Evolutionary conservation across 192 early-diverging fungal species (phyloP).

Genomic region (Chytriomyces sp.): DNA sequence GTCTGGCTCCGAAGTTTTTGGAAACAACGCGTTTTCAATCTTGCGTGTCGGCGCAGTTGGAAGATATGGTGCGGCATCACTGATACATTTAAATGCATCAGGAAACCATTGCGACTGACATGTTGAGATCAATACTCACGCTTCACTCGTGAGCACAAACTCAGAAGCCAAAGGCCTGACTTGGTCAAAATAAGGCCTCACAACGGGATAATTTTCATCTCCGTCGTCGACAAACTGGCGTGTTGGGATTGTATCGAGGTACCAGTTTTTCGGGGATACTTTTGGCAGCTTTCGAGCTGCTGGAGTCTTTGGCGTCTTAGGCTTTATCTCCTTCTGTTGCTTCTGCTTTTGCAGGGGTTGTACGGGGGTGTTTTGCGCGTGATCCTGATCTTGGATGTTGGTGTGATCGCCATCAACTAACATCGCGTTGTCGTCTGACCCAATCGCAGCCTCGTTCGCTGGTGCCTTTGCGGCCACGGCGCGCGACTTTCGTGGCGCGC

Average conservation of each 20-base stretch:
- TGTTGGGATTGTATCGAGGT: neutral
- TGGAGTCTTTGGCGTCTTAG: slow-evolving; percentile 5
- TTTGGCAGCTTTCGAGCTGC: neutral
- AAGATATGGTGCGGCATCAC: neutral
- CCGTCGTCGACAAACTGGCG: neutral
- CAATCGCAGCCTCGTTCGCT: neutral
- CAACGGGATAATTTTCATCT: too few species aligned
- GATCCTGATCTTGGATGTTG: too few species aligned
- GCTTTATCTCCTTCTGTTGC: neutral
- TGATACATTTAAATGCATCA: too few species aligned
- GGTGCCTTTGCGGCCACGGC: neutral
- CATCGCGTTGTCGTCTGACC: neutral
- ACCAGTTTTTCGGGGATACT: too few species aligned
- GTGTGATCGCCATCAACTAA: too few species aligned
- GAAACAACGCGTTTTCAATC: neutral
- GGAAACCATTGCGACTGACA: too few species aligned
- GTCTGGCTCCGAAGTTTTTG: neutral
- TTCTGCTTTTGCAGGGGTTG: neutral
- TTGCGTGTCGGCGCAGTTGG: neutral
- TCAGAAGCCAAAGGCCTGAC: too few species aligned
- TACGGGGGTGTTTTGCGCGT: too few species aligned
- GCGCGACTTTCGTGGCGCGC: neutral
- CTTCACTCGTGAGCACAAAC: too few species aligned
- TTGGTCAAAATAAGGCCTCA: too few species aligned
- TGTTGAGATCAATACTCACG: too few species aligned